Evolutionary conservation across 2,329 filamentous ascomycete genomes (phyloP).

Genomic region (Sporothrix brunneoviolacea): DNA sequence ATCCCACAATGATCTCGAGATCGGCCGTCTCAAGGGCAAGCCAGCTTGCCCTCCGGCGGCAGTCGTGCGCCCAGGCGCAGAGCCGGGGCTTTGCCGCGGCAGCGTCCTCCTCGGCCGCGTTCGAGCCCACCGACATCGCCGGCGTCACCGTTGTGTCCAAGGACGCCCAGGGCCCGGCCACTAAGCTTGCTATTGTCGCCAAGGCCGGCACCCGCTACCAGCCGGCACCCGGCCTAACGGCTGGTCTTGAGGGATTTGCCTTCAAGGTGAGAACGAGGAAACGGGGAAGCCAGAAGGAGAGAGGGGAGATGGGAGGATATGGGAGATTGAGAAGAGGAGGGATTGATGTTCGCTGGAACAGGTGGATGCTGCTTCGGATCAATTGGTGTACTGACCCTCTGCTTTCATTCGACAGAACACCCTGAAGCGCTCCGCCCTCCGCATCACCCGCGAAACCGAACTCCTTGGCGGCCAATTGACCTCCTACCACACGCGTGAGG

Average conservation of each 20-base stretch:
- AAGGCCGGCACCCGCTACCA: conserved; percentile 95
- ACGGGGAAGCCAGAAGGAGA: conserved; percentile 17
- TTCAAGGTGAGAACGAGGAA: conserved; percentile 69
- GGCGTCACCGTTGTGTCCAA: conserved; percentile 90
- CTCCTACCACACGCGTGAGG: conserved; percentile 87
- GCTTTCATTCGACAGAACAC: conserved; percentile 58
- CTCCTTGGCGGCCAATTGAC: conserved; percentile 86
- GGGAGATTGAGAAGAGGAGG: neutral
- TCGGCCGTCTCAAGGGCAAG: conserved; percentile 52
- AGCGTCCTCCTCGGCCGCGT: conserved; percentile 64
- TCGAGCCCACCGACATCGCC: conserved; percentile 76
- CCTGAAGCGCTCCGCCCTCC: conserved; percentile 76
- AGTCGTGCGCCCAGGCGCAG: conserved; percentile 48
- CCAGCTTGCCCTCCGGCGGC: conserved; percentile 51
- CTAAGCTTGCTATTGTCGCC: conserved; percentile 83
- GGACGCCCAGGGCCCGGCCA: conserved; percentile 81
- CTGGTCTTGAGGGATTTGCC: conserved; percentile 88
- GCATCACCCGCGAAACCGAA: conserved; percentile 91
- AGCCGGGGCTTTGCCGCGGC: conserved; percentile 46
- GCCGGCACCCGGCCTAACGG: conserved; percentile 78
- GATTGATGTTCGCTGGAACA: neutral
- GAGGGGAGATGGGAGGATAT: neutral
- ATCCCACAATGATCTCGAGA: conserved; percentile 49
- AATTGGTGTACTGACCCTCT: neutral
- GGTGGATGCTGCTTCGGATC: too few species aligned